These are phyloP conservation scores for Polymyxa betae DNA, from an alignment of 208 protist species.

Conservation along the genomic window DNA sequence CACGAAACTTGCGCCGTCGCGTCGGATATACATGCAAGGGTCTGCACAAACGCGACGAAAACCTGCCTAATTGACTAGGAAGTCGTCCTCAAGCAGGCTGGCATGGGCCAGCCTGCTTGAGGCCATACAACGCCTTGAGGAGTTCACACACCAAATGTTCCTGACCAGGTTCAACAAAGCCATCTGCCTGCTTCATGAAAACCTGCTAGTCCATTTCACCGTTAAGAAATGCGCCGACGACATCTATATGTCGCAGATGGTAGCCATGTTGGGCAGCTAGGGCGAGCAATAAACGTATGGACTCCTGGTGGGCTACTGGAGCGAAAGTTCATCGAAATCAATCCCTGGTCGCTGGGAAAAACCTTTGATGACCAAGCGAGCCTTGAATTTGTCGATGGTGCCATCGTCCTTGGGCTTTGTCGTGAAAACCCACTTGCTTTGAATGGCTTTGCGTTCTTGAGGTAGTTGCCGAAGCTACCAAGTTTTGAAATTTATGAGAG, in stretches of 20 bases:
- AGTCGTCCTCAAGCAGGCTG: not conserved
- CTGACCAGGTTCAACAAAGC: not conserved
- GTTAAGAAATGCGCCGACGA: conserved; percentile 5
- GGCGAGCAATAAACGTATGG: not conserved
- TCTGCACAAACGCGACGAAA: not conserved
- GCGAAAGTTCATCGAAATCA: conserved; percentile 35
- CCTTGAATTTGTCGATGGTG: conserved; percentile 16
- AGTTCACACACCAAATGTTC: not conserved
- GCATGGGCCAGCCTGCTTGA: not conserved
- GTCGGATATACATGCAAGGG: not conserved
- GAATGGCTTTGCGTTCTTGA: not conserved
- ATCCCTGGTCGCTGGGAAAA: conserved; percentile 15
- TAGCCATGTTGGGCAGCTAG: conserved; percentile 43
- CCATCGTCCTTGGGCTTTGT: not conserved
- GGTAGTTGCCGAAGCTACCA: not conserved
- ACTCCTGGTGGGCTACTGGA: conserved; percentile 9
- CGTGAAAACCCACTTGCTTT: conserved; percentile 14
- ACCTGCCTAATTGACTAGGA: not conserved
- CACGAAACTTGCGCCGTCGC: not conserved
- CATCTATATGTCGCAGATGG: conserved; percentile 4
- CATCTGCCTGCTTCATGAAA: conserved; percentile 27
- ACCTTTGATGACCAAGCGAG: conserved; percentile 2
- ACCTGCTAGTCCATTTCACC: not conserved
- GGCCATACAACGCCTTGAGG: conserved; percentile 30
- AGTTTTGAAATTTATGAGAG: not conserved